phyloP scores from a whole-genome alignment of 768 basidiomycete species.

The Ramaria sp. region DNA sequence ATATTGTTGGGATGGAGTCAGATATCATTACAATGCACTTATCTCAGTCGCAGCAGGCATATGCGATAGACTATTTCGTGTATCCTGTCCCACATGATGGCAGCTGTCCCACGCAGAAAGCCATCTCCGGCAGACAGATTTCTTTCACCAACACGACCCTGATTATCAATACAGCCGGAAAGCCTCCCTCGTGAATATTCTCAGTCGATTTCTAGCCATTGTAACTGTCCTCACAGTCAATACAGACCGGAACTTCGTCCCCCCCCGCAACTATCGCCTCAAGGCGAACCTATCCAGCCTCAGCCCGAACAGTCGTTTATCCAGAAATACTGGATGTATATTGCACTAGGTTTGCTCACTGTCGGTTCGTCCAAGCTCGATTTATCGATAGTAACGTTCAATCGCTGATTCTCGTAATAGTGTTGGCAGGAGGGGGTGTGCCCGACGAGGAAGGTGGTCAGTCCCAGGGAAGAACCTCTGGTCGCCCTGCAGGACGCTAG shows the following conservation, averaged over 20 bases:
- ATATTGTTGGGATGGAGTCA: conserved; percentile 40
- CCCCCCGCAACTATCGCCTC: conserved; percentile 54
- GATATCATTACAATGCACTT: conserved; percentile 52
- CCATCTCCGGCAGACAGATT: conserved; percentile 17
- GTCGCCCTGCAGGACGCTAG: background rate
- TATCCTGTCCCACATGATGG: conserved; percentile 59
- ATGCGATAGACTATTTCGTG: conserved; percentile 63
- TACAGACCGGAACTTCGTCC: conserved; percentile 54
- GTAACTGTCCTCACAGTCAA: background rate
- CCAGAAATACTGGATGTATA: conserved; percentile 89
- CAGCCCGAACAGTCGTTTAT: conserved; percentile 66
- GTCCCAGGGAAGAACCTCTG: background rate
- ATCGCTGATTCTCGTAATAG: background rate
- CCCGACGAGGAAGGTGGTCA: conserved; percentile 2
- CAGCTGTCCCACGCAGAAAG: conserved; percentile 31
- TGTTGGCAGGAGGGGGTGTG: background rate
- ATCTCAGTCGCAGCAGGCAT: conserved; percentile 32
- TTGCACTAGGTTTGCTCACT: conserved; percentile 45
- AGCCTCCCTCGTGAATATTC: conserved; percentile 46
- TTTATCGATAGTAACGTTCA: background rate
- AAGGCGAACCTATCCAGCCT: conserved; percentile 53
- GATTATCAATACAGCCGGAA: conserved; percentile 29
- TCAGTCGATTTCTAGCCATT: background rate
- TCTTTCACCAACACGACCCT: conserved; percentile 43
- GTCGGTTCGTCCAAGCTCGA: conserved; percentile 18